Evolutionary conservation across 139 green algal species (phyloP).

Genomic region (Volvox africanus): DNA sequence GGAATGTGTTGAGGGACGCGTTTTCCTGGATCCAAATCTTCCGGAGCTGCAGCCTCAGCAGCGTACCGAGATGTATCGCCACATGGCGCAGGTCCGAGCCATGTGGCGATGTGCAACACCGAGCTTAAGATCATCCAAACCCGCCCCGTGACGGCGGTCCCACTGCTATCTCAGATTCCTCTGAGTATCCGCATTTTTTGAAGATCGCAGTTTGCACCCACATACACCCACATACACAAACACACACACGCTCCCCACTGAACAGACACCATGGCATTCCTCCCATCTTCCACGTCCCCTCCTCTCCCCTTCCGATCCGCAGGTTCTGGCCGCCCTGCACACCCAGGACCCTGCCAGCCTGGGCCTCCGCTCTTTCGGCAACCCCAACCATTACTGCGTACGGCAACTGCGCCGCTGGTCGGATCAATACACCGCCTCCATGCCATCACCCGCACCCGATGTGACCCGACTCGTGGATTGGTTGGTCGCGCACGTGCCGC

Average conservation of each 20-base stretch:
- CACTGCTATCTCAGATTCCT: no score
- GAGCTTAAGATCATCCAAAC: no score
- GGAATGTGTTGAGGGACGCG: slow-evolving; percentile 43
- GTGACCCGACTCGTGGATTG: slow-evolving; percentile 81
- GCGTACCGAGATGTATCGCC: slow-evolving; percentile 55
- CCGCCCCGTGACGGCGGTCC: no score
- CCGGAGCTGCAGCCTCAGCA: slow-evolving; percentile 62
- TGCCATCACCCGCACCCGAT: slow-evolving; percentile 49
- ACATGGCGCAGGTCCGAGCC: slow-evolving; percentile 59
- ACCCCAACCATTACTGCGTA: slow-evolving; percentile 75
- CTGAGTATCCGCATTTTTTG: no score
- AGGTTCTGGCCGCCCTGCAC: slow-evolving; percentile 89
- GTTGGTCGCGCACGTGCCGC: slow-evolving; percentile 83
- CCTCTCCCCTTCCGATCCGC: not conserved
- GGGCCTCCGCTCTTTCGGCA: slow-evolving; percentile 77
- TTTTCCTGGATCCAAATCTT: slow-evolving; percentile 86
- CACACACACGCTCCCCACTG: no score
- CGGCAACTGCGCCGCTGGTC: slow-evolving; percentile 83
- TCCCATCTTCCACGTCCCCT: not conserved
- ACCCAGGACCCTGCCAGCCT: slow-evolving; percentile 60
- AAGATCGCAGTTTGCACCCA: no score
- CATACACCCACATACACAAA: no score
- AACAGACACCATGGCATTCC: no score
- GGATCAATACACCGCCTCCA: slow-evolving; percentile 80
- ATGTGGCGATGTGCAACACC: no score